phyloP scores from a whole-genome alignment of 1,139 yeast genomes.

The Yamadazyma atmosphaerica region DNA sequence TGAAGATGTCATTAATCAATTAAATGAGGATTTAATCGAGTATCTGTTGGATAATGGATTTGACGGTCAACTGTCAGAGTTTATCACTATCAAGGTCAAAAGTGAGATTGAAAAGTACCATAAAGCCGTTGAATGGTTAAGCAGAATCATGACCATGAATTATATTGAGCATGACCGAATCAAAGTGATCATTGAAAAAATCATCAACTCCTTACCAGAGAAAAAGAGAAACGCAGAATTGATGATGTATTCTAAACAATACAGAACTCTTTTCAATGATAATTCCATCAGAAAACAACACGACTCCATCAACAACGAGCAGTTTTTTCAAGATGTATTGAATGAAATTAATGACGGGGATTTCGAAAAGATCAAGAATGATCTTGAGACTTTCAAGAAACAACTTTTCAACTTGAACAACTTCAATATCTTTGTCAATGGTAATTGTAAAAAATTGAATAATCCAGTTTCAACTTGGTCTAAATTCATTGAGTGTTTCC shows the following conservation, averaged over 20 bases:
- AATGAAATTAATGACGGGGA: constrained; percentile 53
- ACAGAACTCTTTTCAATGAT: constrained; percentile 52
- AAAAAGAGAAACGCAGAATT: constrained; percentile 75
- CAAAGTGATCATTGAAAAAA: constrained; percentile 68
- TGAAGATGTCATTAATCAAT: constrained; percentile 70
- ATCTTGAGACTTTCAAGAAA: constrained; percentile 57
- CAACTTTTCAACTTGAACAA: constrained; percentile 61
- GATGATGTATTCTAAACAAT: constrained; percentile 65
- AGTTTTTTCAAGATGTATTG: constrained; percentile 50
- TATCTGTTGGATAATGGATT: constrained; percentile 57
- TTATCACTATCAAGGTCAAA: constrained; percentile 60
- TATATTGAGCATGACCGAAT: constrained; percentile 75
- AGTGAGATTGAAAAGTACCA: constrained; percentile 63
- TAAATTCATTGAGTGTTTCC: constrained; percentile 30
- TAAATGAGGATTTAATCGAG: constrained; percentile 74
- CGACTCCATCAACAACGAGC: constrained; percentile 66
- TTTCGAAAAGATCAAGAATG: constrained; percentile 46
- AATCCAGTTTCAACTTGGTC: constrained; percentile 69
- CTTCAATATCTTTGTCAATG: constrained; percentile 68
- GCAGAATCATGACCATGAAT: constrained; percentile 60
- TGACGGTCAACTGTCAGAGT: constrained; percentile 63
- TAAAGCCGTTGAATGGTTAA: constrained; percentile 75
- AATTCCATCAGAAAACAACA: constrained; percentile 67
- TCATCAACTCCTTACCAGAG: constrained; percentile 75
- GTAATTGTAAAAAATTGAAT: constrained; percentile 54